A percentile compares a stretch with the other conserved stretches of the same genome.
Conservation (phyloP, 1,284 basidiomycete genomes). For the Bondarzewia mesenterica region DNA sequence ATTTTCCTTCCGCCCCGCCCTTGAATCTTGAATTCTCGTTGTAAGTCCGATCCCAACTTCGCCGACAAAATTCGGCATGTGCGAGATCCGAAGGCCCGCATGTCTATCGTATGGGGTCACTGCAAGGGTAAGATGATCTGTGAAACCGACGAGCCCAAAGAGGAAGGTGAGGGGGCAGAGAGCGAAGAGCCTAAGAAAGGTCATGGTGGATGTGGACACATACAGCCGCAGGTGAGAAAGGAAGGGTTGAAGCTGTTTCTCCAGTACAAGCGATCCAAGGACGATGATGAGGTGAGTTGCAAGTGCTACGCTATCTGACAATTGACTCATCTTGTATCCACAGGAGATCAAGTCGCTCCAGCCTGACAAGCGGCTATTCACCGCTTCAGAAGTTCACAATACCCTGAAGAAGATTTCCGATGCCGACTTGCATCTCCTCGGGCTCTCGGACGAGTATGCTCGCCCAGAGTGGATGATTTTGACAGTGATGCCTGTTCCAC, state of each 20-base stretch:
- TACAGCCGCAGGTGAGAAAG: slow-evolving; percentile 88
- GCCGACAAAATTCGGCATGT: slow-evolving; percentile 79
- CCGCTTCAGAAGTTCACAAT: slow-evolving; percentile 86
- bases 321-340: slow-evolving; percentile 11
- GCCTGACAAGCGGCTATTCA: slow-evolving; percentile 85
- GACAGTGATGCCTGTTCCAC: slow-evolving; percentile 95
- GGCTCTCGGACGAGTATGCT: slow-evolving; percentile 92
- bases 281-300: slow-evolving; percentile 81
- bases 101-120: slow-evolving; percentile 79
- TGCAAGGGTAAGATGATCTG: slow-evolving; percentile 85
- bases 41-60: slow-evolving; percentile 78
- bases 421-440: slow-evolving; percentile 85
- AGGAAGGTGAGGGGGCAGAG: slow-evolving; percentile 74
- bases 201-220: slow-evolving; percentile 93
- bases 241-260: slow-evolving; percentile 94
- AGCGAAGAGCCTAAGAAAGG: slow-evolving; percentile 72
- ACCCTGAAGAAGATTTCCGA: slow-evolving; percentile 92
- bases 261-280: slow-evolving; percentile 91
- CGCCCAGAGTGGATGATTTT: slow-evolving; percentile 99
- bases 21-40: slow-evolving; percentile 13
- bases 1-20: slow-evolving; percentile 20
- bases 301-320: background rate
- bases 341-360: slow-evolving; percentile 81
- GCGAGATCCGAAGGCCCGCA: slow-evolving; percentile 82
- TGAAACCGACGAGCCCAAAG: slow-evolving; percentile 81